Evolutionary conservation across 2,329 filamentous ascomycete species (phyloP).

Genomic region (Sclerotinia subarctica): DNA sequence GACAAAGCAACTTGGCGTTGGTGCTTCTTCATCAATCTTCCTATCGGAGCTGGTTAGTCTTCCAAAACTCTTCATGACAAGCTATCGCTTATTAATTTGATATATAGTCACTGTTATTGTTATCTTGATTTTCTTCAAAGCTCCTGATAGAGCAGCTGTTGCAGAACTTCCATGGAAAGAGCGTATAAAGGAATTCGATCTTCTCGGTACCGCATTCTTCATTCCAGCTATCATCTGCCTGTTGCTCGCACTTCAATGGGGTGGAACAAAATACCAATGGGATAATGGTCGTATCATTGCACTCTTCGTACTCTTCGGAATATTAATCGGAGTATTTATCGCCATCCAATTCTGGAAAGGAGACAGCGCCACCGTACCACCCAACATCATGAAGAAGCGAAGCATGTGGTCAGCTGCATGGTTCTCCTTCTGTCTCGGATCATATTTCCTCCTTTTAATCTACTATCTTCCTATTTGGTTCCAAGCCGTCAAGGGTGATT

Average conservation of each 20-base stretch:
- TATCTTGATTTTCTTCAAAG: slow-evolving; percentile 44
- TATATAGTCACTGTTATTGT: slow-evolving; percentile 39
- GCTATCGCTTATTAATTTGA: background rate
- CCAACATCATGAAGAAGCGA: slow-evolving; percentile 41
- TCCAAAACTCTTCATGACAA: background rate
- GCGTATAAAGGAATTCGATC: slow-evolving; percentile 38
- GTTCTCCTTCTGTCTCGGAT: slow-evolving; percentile 40
- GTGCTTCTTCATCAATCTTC: slow-evolving; percentile 31
- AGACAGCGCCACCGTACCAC: slow-evolving; percentile 43
- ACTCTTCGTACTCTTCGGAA: slow-evolving; percentile 37
- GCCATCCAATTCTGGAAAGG: slow-evolving; percentile 41
- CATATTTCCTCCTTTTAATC: slow-evolving; percentile 42
- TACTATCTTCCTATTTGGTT: slow-evolving; percentile 50
- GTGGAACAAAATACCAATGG: slow-evolving; percentile 42
- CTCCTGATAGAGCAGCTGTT: slow-evolving; percentile 26
- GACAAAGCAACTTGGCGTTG: slow-evolving; percentile 37
- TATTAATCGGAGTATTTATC: slow-evolving; percentile 37
- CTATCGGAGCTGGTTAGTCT: slow-evolving; percentile 36
- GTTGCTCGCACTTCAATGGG: slow-evolving; percentile 43
- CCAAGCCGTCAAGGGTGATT: slow-evolving; percentile 45
- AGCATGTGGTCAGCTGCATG: slow-evolving; percentile 39
- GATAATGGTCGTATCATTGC: slow-evolving; percentile 38
- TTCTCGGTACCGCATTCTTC: slow-evolving; percentile 39
- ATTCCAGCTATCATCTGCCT: slow-evolving; percentile 41
- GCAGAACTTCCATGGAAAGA: slow-evolving; percentile 41